phyloP scores from a whole-genome alignment of 768 basidiomycete genomes.

The Coprinellus micaceus region DNA sequence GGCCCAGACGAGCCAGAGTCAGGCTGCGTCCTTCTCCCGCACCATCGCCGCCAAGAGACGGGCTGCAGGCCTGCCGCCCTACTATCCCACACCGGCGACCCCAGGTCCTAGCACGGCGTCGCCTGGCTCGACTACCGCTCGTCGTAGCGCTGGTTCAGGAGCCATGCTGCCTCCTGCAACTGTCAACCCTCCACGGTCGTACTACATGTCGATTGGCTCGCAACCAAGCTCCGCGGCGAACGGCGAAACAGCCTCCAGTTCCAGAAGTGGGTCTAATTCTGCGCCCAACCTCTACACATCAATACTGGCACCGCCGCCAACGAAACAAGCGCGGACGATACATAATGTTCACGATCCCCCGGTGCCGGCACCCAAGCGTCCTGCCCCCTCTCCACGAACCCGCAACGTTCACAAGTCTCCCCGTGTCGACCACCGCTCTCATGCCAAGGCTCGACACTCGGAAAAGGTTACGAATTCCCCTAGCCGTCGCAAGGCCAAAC shows the following conservation, averaged over 20 bases:
- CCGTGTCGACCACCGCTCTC: slow-evolving; percentile 48
- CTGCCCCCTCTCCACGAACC: slow-evolving; percentile 40
- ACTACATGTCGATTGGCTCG: slow-evolving; percentile 36
- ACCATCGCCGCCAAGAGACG: slow-evolving; percentile 59
- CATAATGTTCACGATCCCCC: slow-evolving; percentile 72
- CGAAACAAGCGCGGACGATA: slow-evolving; percentile 75
- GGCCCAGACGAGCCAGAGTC: slow-evolving; percentile 46
- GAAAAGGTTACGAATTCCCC: slow-evolving; percentile 32
- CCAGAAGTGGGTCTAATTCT: slow-evolving; percentile 30
- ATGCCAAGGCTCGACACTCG: slow-evolving; percentile 35
- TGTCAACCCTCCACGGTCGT: slow-evolving; percentile 40
- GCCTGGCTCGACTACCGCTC: slow-evolving; percentile 22
- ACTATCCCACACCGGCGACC: slow-evolving; percentile 50
- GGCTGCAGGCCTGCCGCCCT: slow-evolving; percentile 39
- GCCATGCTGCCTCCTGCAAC: slow-evolving; percentile 45
- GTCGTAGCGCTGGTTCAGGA: slow-evolving; percentile 37
- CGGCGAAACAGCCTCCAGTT: slow-evolving; percentile 29
- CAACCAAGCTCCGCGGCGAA: slow-evolving; percentile 28
- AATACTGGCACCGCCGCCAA: slow-evolving; percentile 72
- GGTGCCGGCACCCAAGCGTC: slow-evolving; percentile 48
- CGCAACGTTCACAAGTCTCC: slow-evolving; percentile 36
- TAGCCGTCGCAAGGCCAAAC: slow-evolving; percentile 41
- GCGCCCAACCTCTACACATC: slow-evolving; percentile 68
- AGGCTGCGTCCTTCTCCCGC: slow-evolving; percentile 42
- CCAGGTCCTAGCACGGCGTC: slow-evolving; percentile 37